Base-by-base conservation (phyloP, 306 rosid genomes). In the Datisca glomerata region DNA sequence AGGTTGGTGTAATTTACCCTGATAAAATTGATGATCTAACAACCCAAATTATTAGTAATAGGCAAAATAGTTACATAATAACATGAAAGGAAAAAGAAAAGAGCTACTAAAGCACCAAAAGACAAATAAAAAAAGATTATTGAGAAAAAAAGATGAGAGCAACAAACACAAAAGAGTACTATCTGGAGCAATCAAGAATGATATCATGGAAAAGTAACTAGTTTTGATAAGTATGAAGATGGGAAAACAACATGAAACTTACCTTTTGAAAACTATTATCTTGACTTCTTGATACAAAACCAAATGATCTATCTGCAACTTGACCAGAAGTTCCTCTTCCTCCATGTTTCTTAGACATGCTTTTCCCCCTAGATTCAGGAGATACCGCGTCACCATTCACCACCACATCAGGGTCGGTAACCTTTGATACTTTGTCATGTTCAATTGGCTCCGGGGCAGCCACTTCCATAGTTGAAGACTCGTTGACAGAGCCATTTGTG, bases 201-300 rank as follows among this genome's bases (percentile, higher is more conserved):
- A n/a, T n/a, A n/a, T n/a, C n/a, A n/a, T n/a, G n/a, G n/a, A n/a
- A n/a, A n/a, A n/a, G n/a, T n/a, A n/a, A n/a, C n/a, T n/a, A n/a
- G n/a, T n/a, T n/a, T n/a, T n/a, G n/a, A n/a, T n/a, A n/a, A n/a
- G n/a, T n/a, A n/a, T n/a, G n/a, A n/a, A n/a, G n/a, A n/a, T n/a
- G n/a, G n/a, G n/a, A n/a, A n/a, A n/a, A n/a, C n/a, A n/a, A n/a
- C n/a, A 44, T 8, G 13, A 31, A 31, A 31, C n/a, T 31, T 51
- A 81, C 98, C 98, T 69, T 78, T 39, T 67, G 60, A 60, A 80
- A 62, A 73, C 69, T 65, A 55, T 55, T 57, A 48, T 75, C 93
- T 37, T 68, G 93, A 59, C 55, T 75, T 73, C 76, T 81, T 61
- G 73, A 59, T 57, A 70, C 86, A 45, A 84, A 84, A 61, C 74